phyloP scores from a whole-genome alignment of 495 filamentous ascomycete species.

The Lophiostoma macrostomum region DNA sequence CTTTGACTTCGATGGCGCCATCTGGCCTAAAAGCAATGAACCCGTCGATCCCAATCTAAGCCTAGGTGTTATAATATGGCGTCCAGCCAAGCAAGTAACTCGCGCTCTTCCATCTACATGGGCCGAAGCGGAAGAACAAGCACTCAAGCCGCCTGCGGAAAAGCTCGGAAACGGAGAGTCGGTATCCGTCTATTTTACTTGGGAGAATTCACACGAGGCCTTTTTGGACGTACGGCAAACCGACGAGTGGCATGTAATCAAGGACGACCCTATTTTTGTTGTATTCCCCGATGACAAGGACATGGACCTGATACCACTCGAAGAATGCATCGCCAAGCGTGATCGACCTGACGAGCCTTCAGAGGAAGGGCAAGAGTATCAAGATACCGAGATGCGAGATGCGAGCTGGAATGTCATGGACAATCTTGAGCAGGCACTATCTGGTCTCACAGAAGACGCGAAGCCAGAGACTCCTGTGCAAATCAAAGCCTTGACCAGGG shows the following conservation, averaged over 20 bases:
- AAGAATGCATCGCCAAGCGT: conserved; percentile 33
- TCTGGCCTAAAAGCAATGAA: conserved; percentile 38
- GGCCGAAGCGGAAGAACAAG: conserved; percentile 39
- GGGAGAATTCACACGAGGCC: conserved; percentile 32
- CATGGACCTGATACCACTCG: conserved; percentile 23
- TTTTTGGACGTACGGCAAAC: conserved; percentile 40
- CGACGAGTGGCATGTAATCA: conserved; percentile 36
- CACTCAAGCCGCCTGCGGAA: conserved; percentile 27
- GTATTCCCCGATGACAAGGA: conserved; percentile 28
- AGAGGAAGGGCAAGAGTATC: conserved; percentile 14
- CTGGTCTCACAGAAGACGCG: not conserved
- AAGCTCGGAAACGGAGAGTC: conserved; percentile 35
- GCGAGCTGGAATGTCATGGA: conserved; percentile 36
- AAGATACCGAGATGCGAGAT: conserved; percentile 22
- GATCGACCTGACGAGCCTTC: conserved; percentile 30
- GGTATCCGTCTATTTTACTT: conserved; percentile 42
- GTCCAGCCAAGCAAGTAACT: conserved; percentile 37
- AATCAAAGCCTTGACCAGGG: conserved; percentile 10
- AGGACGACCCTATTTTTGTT: conserved; percentile 39
- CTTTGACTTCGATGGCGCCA: conserved; percentile 38
- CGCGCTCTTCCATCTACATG: conserved; percentile 38
- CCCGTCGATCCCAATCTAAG: conserved; percentile 39
- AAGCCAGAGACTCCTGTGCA: not conserved
- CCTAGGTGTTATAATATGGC: conserved; percentile 41
- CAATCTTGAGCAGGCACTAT: conserved; percentile 38